Conservation (phyloP, 202 grass and related monocot genomes). For the Cymbopogon flexuosus region DNA sequence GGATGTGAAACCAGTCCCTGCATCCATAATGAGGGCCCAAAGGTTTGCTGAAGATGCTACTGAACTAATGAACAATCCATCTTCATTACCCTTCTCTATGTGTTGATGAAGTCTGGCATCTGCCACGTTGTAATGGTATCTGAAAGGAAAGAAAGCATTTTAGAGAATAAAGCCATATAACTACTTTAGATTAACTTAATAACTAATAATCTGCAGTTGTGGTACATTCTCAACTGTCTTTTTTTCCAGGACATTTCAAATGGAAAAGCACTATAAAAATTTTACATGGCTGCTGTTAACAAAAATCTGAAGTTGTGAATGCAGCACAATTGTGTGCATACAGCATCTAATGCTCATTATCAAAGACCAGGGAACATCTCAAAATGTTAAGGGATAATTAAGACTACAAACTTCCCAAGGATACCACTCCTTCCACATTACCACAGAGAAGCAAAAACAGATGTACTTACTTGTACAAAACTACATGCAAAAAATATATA, state of each 20-base stretch:
- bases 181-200: neutral
- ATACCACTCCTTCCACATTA: neutral
- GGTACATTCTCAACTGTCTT: neutral
- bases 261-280: neutral
- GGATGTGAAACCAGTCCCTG: constrained; percentile 85
- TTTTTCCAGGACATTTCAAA: neutral
- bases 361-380: constrained; percentile 1
- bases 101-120: constrained; percentile 86
- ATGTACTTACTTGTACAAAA: neutral
- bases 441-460: neutral
- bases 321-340: neutral
- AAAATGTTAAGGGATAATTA: neutral
- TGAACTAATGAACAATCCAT: constrained; percentile 86
- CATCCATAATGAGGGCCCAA: constrained; percentile 99
- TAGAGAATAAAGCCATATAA: constrained; percentile 9
- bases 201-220: neutral
- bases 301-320: no score
- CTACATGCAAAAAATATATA: neutral
- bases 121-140: constrained; percentile 97
- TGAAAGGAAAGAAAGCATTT: constrained; percentile 33
- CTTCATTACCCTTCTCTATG: constrained; percentile 92
- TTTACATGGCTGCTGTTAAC: neutral
- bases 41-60: constrained; percentile 86
- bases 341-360: constrained; percentile 24
- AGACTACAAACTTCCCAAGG: neutral